Evolutionary conservation across 768 basidiomycete genomes (phyloP), one percentile per base, ranked within the genome.

Genomic region (Boletellus emodensis): DNA sequence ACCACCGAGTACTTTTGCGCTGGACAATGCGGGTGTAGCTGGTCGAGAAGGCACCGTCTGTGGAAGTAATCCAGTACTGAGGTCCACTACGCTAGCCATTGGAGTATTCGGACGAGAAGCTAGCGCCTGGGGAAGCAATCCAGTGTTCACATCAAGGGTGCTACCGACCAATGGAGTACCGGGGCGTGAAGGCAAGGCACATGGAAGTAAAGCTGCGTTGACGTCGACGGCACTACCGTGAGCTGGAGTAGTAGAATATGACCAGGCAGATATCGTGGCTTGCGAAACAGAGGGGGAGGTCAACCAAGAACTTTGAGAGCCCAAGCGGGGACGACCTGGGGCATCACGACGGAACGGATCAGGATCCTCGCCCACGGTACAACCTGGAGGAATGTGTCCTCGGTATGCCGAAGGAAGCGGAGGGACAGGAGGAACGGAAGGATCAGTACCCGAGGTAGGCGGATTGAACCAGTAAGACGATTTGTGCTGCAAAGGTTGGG

Each of bases 291-390:
- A 73, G 7, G 77, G 76, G 4, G 84, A 85, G 0, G 84, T 84
- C 49, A 90, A 64, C 87, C 87, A 89, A 4, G 87, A 90, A 15
- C 72, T 80, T 62, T 86, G 84, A 7, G 86, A 87, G 9, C 76
- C 82, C 17, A 82, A 63, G 30, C 84, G 80, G 30, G 64, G 63
- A 36, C 77, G 79, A 32, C 67, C 63, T 8, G 80, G 78, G 18
- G 70, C 63, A 40, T 80, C 77, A 30, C 80, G 78, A 45, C 80
- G 73, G 73, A 88, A 86, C 9, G 83, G 85, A 54, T 87, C 85
- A 7, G 80, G 70, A 47, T 72, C 75, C 53, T 81, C 77, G 54
- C 63, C 61, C 44, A 77, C 67, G 39, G 59, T 55, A 66, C 65
- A 64, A 1, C 75, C 72, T 1, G 75, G 72, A 0, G 79, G 75